Percentiles rank a stretch among this genome's conserved stretches.
Evolutionary conservation across 441 rosid species (phyloP).

Genomic region (Eutrema salsugineum): DNA sequence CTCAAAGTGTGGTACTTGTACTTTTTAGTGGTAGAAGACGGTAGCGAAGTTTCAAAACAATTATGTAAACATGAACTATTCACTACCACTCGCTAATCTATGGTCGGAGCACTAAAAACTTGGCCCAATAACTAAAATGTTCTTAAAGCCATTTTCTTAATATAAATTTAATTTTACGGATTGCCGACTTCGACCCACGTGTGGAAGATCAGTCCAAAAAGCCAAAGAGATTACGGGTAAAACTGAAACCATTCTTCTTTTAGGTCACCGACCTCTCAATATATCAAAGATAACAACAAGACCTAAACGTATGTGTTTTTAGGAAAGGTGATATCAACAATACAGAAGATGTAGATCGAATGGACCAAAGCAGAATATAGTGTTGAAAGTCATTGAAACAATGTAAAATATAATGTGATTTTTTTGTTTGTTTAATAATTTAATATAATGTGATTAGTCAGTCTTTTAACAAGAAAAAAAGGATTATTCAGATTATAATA

Average conservation of each 20-base stretch:
- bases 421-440: no score
- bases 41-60: background rate
- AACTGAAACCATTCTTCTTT: background rate
- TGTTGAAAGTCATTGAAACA: background rate
- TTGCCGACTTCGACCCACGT: slow-evolving; percentile 38
- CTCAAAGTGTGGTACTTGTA: background rate
- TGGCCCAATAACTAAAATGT: background rate
- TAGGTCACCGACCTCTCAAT: slow-evolving; percentile 13
- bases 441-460: background rate
- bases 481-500: no score
- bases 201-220: slow-evolving; percentile 19
- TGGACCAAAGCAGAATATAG: background rate
- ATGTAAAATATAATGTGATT: background rate
- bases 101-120: background rate
- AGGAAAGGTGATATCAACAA: background rate
- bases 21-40: background rate
- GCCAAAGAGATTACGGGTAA: slow-evolving; percentile 3
- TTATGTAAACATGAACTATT: background rate
- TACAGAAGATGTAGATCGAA: background rate
- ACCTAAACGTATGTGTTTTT: background rate
- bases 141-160: background rate
- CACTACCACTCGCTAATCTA: background rate
- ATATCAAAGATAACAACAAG: background rate
- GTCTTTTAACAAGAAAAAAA: background rate
- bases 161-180: background rate